phyloP scores from a whole-genome alignment of 371 early-diverging fungal species.

The Mucor circinelloides region DNA sequence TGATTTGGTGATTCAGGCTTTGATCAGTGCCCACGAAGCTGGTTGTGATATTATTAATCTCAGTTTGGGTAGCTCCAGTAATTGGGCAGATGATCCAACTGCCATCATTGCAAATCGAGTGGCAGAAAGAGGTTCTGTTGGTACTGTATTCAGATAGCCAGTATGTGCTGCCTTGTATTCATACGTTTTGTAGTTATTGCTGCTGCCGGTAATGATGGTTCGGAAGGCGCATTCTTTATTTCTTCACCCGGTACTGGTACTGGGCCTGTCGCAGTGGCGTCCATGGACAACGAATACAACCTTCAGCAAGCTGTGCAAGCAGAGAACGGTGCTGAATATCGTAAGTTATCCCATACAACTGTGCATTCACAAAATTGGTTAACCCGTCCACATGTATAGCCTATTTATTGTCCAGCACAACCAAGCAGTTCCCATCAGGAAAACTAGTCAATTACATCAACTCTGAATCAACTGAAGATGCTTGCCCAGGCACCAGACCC shows the following conservation, averaged over 20 bases:
- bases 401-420: conserved; percentile 26
- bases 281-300: conserved; percentile 55
- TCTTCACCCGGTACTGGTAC: conserved; percentile 57
- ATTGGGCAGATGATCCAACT: conserved; percentile 60
- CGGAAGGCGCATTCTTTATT: conserved; percentile 52
- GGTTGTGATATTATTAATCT: conserved; percentile 70
- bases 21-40: conserved; percentile 64
- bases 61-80: conserved; percentile 69
- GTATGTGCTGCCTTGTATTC: not conserved
- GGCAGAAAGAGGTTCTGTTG: conserved; percentile 30
- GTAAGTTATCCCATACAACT: conserved; percentile 10
- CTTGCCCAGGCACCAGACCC: conserved; percentile 25
- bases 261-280: conserved; percentile 61
- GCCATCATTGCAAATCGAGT: conserved; percentile 57
- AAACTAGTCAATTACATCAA: conserved; percentile 31
- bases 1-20: conserved; percentile 70
- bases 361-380: not conserved
- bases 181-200: conserved; percentile 46
- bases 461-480: conserved; percentile 14
- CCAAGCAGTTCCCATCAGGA: conserved; percentile 30
- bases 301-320: conserved; percentile 22
- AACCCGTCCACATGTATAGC: conserved; percentile 12
- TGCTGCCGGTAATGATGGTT: conserved; percentile 70
- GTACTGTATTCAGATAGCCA: conserved; percentile 13
- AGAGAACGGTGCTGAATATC: conserved; percentile 16